Evolutionary conservation across 805 yeast genomes (phyloP).

Genomic region (Metschnikowia gelsemii): DNA sequence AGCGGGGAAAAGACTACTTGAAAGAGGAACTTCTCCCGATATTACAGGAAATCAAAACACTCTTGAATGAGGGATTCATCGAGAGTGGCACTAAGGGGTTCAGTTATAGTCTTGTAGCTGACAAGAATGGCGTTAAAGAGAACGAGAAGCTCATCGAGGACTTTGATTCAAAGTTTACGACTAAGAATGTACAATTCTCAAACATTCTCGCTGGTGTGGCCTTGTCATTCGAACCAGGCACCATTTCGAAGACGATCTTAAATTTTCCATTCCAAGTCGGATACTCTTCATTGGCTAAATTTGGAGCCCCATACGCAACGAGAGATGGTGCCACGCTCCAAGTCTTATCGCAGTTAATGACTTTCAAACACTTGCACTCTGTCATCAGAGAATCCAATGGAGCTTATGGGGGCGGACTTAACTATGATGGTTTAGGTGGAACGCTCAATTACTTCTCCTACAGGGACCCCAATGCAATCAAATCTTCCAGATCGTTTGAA

Average conservation of each 20-base stretch:
- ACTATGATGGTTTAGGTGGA: slow-evolving; percentile 79
- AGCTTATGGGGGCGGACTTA: slow-evolving; percentile 96
- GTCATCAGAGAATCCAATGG: slow-evolving; percentile 95
- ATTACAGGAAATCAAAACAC: slow-evolving; percentile 49
- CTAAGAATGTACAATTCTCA: slow-evolving; percentile 11
- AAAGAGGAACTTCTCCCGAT: slow-evolving; percentile 60
- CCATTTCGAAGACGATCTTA: slow-evolving; percentile 45
- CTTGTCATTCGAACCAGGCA: slow-evolving; percentile 16
- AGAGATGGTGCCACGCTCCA: slow-evolving; percentile 84
- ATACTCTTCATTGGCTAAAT: slow-evolving; percentile 66
- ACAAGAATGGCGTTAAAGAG: slow-evolving; percentile 35
- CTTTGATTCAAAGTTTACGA: slow-evolving; percentile 29
- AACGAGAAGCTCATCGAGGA: slow-evolving; percentile 37
- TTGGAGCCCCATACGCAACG: slow-evolving; percentile 65
- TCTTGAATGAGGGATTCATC: slow-evolving; percentile 38
- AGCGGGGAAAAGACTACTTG: slow-evolving; percentile 35
- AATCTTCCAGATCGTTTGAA: slow-evolving; percentile 61
- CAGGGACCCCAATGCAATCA: slow-evolving; percentile 85
- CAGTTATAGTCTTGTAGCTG: slow-evolving; percentile 60
- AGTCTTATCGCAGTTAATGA: slow-evolving; percentile 73
- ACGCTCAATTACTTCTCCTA: slow-evolving; percentile 81
- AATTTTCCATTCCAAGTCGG: slow-evolving; percentile 86
- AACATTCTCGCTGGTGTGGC: slow-evolving; percentile 21
- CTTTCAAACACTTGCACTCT: slow-evolving; percentile 81
- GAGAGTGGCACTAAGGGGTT: slow-evolving; percentile 28